Base-by-base conservation (phyloP, 345 rosid species). In the Lenwebbia sp. region DNA sequence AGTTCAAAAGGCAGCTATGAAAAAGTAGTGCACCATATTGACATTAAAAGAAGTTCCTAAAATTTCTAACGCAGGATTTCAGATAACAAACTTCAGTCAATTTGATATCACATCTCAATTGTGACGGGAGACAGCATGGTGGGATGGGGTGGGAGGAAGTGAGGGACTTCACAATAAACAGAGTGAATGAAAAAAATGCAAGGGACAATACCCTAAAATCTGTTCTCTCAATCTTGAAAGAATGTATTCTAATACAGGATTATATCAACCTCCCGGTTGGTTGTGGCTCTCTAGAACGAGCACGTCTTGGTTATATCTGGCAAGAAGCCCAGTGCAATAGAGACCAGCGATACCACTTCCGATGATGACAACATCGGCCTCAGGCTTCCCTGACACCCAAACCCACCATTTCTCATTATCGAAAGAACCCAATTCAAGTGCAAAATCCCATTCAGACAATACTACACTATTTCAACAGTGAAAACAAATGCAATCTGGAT, bases 331-430 rank as follows among this genome's bases (percentile, higher is more conserved):
- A 19, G 92, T 97, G 85, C 97, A 97, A 86, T 97, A 95, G 49
- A 95, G 91, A 37, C 99, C 98, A 4, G 92, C 98, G 55, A 95
- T 95, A 12, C 97, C 98, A 85, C 98, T 97, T 76, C 99, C 98
- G 82, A 95, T 95, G 30, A 97, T 97, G 62, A 95, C 93, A 82
- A 95, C 91, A 91, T 97, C 99, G 5, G 98, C 98, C 92, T 94
- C 98, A 33, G 93, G 53, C 94, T 93, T 92, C 87, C 96, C 98
- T 92, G 88, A 85, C 85, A 30, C 78, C 25, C 78, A 33, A 4
- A 70, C 7, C 3, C 78, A 37, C 55, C 85, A 52, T 84, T 86
- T 90, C n/a, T 93, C 53, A 40, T n/a, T 33, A 85, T 51, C 23
- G 21, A 85, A 44, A 40, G 75, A n/a, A 51, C 37, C 44, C 65